These are phyloP conservation scores for Piper betle DNA, from an alignment of 164 flowering plant species.

Conservation along the genomic window DNA sequence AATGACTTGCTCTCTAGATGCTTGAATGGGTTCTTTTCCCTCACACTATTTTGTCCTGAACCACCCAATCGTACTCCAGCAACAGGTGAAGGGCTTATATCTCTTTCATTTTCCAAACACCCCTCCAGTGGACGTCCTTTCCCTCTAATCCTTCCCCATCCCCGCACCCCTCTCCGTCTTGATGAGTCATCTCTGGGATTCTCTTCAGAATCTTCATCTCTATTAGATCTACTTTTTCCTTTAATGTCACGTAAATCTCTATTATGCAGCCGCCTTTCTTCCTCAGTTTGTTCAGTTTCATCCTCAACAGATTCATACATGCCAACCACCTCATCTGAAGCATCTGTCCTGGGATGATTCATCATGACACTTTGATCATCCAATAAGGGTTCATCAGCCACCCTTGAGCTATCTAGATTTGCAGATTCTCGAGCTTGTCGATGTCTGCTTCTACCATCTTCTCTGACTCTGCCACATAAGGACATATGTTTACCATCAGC, in stretches of 20 bases:
- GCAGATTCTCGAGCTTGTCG: slow-evolving; percentile 40
- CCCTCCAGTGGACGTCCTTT: slow-evolving; percentile 55
- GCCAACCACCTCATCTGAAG: slow-evolving; percentile 26
- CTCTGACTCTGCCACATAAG: slow-evolving; percentile 37
- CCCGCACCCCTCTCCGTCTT: slow-evolving; percentile 46
- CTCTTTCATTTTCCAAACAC: slow-evolving; percentile 36
- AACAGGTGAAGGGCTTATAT: slow-evolving; percentile 33
- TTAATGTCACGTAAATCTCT: slow-evolving; percentile 39
- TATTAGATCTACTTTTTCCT: slow-evolving; percentile 23
- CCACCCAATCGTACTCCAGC: slow-evolving; percentile 44
- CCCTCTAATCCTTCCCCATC: slow-evolving; percentile 37
- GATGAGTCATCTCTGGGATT: slow-evolving; percentile 50
- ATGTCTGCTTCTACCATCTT: slow-evolving; percentile 52
- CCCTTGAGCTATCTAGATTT: slow-evolving; percentile 34
- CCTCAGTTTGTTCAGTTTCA: slow-evolving; percentile 19
- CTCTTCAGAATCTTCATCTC: slow-evolving; percentile 51
- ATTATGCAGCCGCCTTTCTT: slow-evolving; percentile 32
- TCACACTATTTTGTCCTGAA: slow-evolving; percentile 25
- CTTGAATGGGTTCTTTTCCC: slow-evolving; percentile 35
- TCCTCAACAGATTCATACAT: slow-evolving; percentile 27
- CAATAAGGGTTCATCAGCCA: slow-evolving; percentile 26
- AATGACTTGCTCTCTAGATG: slow-evolving; percentile 30
- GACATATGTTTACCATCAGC: slow-evolving; percentile 38
- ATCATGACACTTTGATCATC: slow-evolving; percentile 32
- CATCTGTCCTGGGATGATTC: slow-evolving; percentile 24